These are phyloP conservation scores for Nakaseomyces nivariensis DNA, from an alignment of 1,139 yeast genomes.

Conservation along the genomic window DNA sequence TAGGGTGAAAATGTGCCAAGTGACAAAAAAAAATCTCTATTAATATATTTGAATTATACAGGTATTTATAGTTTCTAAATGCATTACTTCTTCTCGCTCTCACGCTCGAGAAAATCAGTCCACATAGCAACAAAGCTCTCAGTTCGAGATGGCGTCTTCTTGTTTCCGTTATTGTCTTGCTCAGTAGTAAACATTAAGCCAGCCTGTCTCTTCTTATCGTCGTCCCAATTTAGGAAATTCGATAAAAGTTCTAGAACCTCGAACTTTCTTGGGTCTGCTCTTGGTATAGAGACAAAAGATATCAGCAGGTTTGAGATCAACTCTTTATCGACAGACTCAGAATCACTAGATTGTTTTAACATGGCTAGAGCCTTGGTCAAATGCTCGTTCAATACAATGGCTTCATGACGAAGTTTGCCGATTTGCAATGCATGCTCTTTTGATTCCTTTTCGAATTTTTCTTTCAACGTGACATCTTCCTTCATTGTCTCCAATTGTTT, in stretches of 20 bases:
- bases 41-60: background rate
- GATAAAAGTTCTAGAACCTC: slow-evolving; percentile 82
- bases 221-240: slow-evolving; percentile 82
- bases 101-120: slow-evolving; percentile 85
- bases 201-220: slow-evolving; percentile 68
- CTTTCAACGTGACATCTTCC: slow-evolving; percentile 16
- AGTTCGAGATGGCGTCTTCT: slow-evolving; percentile 31
- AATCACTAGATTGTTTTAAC: slow-evolving; percentile 62
- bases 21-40: background rate
- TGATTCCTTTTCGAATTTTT: slow-evolving; percentile 40
- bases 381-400: slow-evolving; percentile 90
- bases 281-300: slow-evolving; percentile 75
- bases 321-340: slow-evolving; percentile 77
- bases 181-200: slow-evolving; percentile 48
- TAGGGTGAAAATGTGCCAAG: too few relatives aligned
- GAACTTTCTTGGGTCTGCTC: slow-evolving; percentile 90
- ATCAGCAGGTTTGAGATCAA: slow-evolving; percentile 76
- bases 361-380: slow-evolving; percentile 79
- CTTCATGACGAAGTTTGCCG: slow-evolving; percentile 90
- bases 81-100: slow-evolving; percentile 33
- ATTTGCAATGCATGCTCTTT: slow-evolving; percentile 71
- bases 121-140: slow-evolving; percentile 79
- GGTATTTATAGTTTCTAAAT: background rate
- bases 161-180: slow-evolving; percentile 15
- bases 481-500: slow-evolving; percentile 15